Percentiles rank a stretch among this genome's conserved stretches.
These are phyloP conservation scores for Phytophthora aleatoria DNA, from an alignment of 352 stramenopile species.

Conservation along the genomic window DNA sequence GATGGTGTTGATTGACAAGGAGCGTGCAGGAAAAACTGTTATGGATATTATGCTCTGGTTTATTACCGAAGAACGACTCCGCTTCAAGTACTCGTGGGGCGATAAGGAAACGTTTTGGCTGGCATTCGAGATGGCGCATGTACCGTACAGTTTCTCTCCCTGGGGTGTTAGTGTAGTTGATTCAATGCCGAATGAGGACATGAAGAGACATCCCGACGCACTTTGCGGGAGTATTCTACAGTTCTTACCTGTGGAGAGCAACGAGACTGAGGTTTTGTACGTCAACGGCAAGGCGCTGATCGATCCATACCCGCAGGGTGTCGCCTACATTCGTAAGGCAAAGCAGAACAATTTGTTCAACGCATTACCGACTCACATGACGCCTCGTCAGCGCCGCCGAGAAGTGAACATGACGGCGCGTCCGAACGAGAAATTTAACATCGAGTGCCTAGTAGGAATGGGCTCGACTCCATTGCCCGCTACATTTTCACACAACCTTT, in stretches of 20 bases:
- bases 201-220: slow-evolving; percentile 31
- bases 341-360: slow-evolving; percentile 51
- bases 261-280: slow-evolving; percentile 31
- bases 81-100: slow-evolving; percentile 41
- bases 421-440: slow-evolving; percentile 24
- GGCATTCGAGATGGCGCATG: slow-evolving; percentile 38
- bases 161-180: slow-evolving; percentile 44
- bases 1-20: slow-evolving; percentile 58
- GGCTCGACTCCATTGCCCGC: slow-evolving; percentile 32
- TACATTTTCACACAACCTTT: background rate
- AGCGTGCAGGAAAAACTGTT: slow-evolving; percentile 31
- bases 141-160: slow-evolving; percentile 44
- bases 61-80: slow-evolving; percentile 38
- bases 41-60: slow-evolving; percentile 45
- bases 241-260: slow-evolving; percentile 31
- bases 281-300: slow-evolving; percentile 33
- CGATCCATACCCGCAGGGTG: slow-evolving; percentile 28
- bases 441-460: slow-evolving; percentile 52
- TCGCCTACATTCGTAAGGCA: slow-evolving; percentile 37
- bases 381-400: slow-evolving; percentile 37
- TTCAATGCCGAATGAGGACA: slow-evolving; percentile 36
- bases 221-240: slow-evolving; percentile 49
- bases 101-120: slow-evolving; percentile 59
- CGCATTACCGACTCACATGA: slow-evolving; percentile 51
- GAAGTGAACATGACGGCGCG: slow-evolving; percentile 16